phyloP scores from a whole-genome alignment of 441 rosid species.

The Breynia disticha region DNA sequence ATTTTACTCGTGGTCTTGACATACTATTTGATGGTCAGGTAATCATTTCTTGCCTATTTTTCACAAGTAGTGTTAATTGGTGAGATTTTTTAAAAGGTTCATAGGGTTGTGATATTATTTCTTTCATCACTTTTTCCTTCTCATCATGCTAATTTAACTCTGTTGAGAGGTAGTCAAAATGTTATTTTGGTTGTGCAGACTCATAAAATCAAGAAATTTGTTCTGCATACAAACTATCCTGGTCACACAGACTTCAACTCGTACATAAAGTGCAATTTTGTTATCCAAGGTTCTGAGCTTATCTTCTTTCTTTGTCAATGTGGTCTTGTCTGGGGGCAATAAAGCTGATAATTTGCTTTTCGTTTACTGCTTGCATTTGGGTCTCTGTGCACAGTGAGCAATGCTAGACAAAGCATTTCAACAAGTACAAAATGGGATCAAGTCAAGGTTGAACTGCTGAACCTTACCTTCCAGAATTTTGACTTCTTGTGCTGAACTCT shows the following conservation, averaged over 20 bases:
- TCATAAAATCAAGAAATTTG: slow-evolving; percentile 88
- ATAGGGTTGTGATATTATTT: background rate
- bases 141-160: background rate
- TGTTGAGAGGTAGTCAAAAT: background rate
- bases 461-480: background rate
- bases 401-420: slow-evolving; percentile 50
- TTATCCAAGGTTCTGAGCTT: slow-evolving; percentile 46
- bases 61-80: background rate
- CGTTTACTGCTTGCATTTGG: slow-evolving; percentile 29
- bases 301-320: slow-evolving; percentile 15
- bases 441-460: slow-evolving; percentile 58
- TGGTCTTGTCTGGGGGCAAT: slow-evolving; percentile 8
- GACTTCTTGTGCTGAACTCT: too few species aligned
- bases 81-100: background rate
- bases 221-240: slow-evolving; percentile 93
- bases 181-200: slow-evolving; percentile 45
- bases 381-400: slow-evolving; percentile 37
- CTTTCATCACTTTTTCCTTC: background rate
- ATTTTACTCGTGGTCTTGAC: slow-evolving; percentile 90
- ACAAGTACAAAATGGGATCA: slow-evolving; percentile 93
- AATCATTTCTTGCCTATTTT: background rate
- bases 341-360: slow-evolving; percentile 13
- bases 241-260: slow-evolving; percentile 98
- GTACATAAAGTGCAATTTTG: slow-evolving; percentile 89
- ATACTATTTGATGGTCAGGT: slow-evolving; percentile 98